Conservation (phyloP, 2,329 filamentous ascomycete genomes). For the Ilyonectria sp. region DNA sequence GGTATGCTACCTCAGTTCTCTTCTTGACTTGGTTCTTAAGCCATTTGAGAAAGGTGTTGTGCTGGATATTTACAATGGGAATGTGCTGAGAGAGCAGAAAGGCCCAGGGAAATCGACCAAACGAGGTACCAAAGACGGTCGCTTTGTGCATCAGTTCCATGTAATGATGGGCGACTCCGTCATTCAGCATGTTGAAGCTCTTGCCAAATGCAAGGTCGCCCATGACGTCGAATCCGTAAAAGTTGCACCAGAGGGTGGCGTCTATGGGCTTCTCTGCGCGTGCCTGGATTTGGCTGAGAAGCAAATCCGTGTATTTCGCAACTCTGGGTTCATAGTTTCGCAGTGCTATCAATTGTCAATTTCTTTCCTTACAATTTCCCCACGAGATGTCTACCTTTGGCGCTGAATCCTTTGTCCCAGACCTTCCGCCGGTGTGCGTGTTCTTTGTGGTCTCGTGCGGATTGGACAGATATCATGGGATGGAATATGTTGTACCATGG, state of each 20-base stretch:
- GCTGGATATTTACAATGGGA: not conserved
- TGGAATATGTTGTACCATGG: not conserved
- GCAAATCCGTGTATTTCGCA: slow-evolving; percentile 18
- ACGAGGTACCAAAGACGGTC: slow-evolving; percentile 4
- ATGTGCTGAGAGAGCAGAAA: not conserved
- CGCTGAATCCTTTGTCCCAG: slow-evolving; percentile 3
- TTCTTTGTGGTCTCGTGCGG: not conserved
- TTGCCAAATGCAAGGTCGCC: slow-evolving; percentile 36
- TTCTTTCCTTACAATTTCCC: too few species aligned
- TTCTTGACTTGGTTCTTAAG: not conserved
- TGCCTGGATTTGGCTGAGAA: slow-evolving; percentile 2
- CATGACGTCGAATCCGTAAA: slow-evolving; percentile 38
- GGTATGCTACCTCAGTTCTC: not conserved
- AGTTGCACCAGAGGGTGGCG: slow-evolving; percentile 23
- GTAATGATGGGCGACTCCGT: slow-evolving; percentile 17
- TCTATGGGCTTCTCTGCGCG: not conserved
- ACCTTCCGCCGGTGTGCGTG: slow-evolving; percentile 3
- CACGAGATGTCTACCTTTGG: not conserved
- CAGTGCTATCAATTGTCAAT: not conserved
- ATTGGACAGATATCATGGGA: not conserved
- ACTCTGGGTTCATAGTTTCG: slow-evolving; percentile 36
- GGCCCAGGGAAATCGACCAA: slow-evolving; percentile 11
- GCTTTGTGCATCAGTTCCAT: slow-evolving; percentile 12
- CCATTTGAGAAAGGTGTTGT: not conserved
- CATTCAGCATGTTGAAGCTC: slow-evolving; percentile 32